Evolutionary conservation across 202 grass and related monocot species (phyloP).

Genomic region (Brachypodium distachyon): DNA sequence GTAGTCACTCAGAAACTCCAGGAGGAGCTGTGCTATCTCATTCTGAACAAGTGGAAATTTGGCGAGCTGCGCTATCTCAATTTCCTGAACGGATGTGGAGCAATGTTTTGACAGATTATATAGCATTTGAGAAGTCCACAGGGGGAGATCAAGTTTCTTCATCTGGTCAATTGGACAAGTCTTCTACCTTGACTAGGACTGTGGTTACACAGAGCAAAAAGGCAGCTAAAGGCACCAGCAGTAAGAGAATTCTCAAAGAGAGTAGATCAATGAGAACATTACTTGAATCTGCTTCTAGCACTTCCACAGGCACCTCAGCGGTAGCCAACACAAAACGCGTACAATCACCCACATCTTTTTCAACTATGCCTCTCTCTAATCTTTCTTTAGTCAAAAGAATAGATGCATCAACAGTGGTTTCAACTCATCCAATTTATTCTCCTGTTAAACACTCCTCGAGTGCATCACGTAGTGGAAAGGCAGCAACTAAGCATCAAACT

Average conservation of each 20-base stretch:
- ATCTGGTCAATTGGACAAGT: slow-evolving; percentile 3
- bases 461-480: slow-evolving; percentile 8
- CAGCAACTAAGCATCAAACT: not conserved
- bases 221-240: not conserved
- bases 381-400: not conserved
- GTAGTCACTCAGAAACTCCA: not conserved
- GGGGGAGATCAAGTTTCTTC: not conserved
- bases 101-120: slow-evolving; percentile 26
- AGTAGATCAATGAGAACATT: slow-evolving; percentile 17
- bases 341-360: not conserved
- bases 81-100: slow-evolving; percentile 17
- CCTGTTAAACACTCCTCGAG: not conserved
- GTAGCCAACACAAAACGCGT: slow-evolving; percentile 5
- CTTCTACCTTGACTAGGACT: not conserved
- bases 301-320: not conserved
- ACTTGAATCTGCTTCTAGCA: slow-evolving; percentile 14
- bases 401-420: slow-evolving; percentile 1
- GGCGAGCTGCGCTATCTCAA: not conserved
- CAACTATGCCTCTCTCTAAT: not conserved
- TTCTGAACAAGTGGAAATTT: not conserved
- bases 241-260: slow-evolving; percentile 17
- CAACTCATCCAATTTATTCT: slow-evolving; percentile 9
- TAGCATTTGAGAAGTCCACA: slow-evolving; percentile 4
- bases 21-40: not conserved
- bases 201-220: slow-evolving; percentile 6